Base-by-base conservation (phyloP, 2,329 filamentous ascomycete genomes). In the Fusarium sp. region DNA sequence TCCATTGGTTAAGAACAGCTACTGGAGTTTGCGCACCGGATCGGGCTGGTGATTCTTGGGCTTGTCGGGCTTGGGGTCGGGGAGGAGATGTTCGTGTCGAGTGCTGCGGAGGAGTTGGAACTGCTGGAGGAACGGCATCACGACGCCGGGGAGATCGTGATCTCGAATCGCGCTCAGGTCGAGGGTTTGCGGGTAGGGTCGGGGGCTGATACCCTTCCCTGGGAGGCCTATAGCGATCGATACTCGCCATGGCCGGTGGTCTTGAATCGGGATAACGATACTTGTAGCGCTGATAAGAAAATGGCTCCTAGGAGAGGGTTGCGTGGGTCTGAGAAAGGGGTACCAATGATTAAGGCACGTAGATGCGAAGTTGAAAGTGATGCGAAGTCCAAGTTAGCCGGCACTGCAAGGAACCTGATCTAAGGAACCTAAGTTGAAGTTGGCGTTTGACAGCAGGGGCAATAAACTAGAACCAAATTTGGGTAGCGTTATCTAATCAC, bases 1-100 rank as follows among this genome's bases (percentile, higher is more conserved):
- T 88, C 96, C 96, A 99, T 86, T 98, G 95, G 70, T 85, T 87
- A 55, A 83, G 81, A 44, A 78, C 72, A 46, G 80, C 72, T 16
- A 80, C 69, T 5, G 83, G 79, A 54, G 80, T 80, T 69, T 83
- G 81, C 33, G 83, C 80, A 35, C 78, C 78, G 10, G 82, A 82
- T 33, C 78, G 82, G 44, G 80, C 76, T 18, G 86, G 84, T 29
- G 86, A 86, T 21, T 81, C 81, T 58, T 83, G 82, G 74, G 80
- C 81, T 48, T 82, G 80, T 64, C 80, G 83, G 59, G 81, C 83
- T 54, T 83, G 83, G 15, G 85, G 83, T 49, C 84, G 85, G 27
- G 88, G 87, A 15, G 87, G 88, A 48, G 88, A 90, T 12, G 85
- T 87, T 70, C 86, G 84, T 56, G 86, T 86, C 44, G 85, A 86